These are phyloP conservation scores for Blastobotrys indianensis DNA, from an alignment of 1,139 yeast species.

Conservation along the genomic window DNA sequence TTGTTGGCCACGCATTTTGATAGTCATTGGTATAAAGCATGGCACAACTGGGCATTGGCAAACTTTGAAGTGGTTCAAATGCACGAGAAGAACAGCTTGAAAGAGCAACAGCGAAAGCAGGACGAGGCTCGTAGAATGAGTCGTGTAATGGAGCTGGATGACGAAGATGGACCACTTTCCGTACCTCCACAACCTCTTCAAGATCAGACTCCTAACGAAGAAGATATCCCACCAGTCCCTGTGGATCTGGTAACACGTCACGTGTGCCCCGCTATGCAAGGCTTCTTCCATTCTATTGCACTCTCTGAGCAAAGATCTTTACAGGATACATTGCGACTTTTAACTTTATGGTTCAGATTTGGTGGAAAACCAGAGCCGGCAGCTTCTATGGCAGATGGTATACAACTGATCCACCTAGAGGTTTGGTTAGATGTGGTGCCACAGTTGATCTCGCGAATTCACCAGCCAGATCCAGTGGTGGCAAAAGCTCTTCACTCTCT, in stretches of 20 bases:
- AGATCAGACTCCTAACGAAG: not conserved
- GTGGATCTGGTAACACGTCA: slow-evolving; percentile 56
- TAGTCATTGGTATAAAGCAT: slow-evolving; percentile 91
- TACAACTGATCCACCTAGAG: slow-evolving; percentile 80
- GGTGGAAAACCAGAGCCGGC: slow-evolving; percentile 94
- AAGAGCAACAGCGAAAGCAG: not conserved
- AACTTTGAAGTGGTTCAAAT: slow-evolving; percentile 90
- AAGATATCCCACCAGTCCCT: not conserved
- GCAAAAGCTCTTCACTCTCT: slow-evolving; percentile 74
- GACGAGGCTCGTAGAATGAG: not conserved
- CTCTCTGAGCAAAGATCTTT: slow-evolving; percentile 79
- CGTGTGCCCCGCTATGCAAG: slow-evolving; percentile 90
- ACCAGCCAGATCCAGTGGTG: slow-evolving; percentile 86
- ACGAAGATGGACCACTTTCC: slow-evolving; percentile 1
- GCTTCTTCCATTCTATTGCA: slow-evolving; percentile 92
- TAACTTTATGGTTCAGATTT: slow-evolving; percentile 92
- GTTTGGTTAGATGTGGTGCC: slow-evolving; percentile 96
- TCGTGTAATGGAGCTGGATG: not conserved
- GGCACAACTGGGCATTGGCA: slow-evolving; percentile 99
- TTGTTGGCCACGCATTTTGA: slow-evolving; percentile 93
- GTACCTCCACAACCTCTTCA: not conserved
- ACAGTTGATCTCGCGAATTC: slow-evolving; percentile 91
- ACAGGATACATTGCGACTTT: slow-evolving; percentile 84
- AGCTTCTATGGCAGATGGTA: slow-evolving; percentile 85
- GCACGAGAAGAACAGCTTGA: slow-evolving; percentile 30